Conservation (phyloP, 805 yeast species). For the Wickerhamiella sorbophila region DNA sequence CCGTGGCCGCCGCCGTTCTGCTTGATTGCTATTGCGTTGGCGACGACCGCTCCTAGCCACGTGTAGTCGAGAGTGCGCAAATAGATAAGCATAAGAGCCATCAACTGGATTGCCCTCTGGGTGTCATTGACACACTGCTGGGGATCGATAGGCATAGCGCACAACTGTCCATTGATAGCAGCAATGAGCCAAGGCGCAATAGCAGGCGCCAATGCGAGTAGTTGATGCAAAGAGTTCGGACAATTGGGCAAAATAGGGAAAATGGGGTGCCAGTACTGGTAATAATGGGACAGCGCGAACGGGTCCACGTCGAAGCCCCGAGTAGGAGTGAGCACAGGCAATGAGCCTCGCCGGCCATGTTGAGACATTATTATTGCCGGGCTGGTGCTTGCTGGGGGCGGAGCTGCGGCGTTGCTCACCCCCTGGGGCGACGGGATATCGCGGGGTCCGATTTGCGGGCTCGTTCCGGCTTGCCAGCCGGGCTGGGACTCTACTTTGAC, state of each 20-base stretch:
- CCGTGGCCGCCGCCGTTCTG: background rate
- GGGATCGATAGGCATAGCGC: slow-evolving; percentile 7
- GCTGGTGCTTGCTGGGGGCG: background rate
- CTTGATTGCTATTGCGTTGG: slow-evolving; percentile 12
- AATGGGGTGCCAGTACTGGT: slow-evolving; percentile 26
- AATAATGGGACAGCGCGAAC: slow-evolving; percentile 24
- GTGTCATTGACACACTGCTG: slow-evolving; percentile 8
- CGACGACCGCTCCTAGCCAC: slow-evolving; percentile 28
- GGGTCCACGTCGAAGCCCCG: background rate
- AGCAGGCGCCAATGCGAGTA: slow-evolving; percentile 18
- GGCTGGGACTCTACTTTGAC: background rate
- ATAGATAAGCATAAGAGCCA: slow-evolving; percentile 24
- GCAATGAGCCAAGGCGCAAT: slow-evolving; percentile 16
- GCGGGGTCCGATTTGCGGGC: background rate
- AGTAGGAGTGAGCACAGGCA: background rate
- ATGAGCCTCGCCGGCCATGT: background rate
- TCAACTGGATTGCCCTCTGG: slow-evolving; percentile 21
- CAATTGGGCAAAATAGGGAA: slow-evolving; percentile 28
- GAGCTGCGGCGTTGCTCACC: background rate
- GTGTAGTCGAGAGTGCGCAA: slow-evolving; percentile 21
- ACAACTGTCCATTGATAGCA: slow-evolving; percentile 17
- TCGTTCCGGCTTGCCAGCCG: background rate
- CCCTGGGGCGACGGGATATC: background rate
- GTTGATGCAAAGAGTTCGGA: slow-evolving; percentile 20
- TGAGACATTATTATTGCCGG: background rate